phyloP scores from a whole-genome alignment of 2,329 filamentous ascomycete species.

The Epichloe sylvatica region DNA sequence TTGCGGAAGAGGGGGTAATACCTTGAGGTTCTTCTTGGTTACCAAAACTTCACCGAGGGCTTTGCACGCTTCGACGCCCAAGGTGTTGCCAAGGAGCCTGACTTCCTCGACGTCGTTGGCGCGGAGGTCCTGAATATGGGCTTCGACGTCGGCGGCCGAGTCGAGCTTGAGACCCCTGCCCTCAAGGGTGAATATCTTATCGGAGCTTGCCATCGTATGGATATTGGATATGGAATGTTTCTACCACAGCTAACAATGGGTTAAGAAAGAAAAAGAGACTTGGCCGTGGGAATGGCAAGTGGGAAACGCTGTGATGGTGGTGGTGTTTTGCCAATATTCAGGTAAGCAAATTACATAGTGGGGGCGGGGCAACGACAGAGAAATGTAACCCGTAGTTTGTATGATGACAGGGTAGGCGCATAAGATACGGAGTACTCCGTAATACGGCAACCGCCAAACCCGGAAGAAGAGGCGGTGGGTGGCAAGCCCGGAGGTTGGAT shows the following conservation, averaged over 20 bases:
- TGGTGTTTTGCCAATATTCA: conserved; percentile 1
- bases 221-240: conserved; percentile 4
- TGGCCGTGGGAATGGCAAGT: not conserved
- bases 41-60: conserved; percentile 70
- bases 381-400: not conserved
- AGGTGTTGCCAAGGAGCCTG: conserved; percentile 75
- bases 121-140: conserved; percentile 63
- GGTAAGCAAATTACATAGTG: conserved; percentile 11
- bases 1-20: conserved; percentile 5
- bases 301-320: not conserved
- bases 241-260: not conserved
- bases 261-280: conserved; percentile 3
- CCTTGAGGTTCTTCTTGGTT: conserved; percentile 70
- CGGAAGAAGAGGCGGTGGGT: not conserved
- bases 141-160: conserved; percentile 71
- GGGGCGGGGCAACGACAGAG: conserved; percentile 15
- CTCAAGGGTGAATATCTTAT: conserved; percentile 75
- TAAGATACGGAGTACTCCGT: no score
- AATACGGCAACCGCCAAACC: not conserved
- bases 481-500: no score
- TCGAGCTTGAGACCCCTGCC: conserved; percentile 88
- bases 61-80: conserved; percentile 79
- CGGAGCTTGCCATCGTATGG: conserved; percentile 16
- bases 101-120: conserved; percentile 73
- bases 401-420: not conserved